Evolutionary conservation across 306 rosid species (phyloP).

Genomic region (Vigna trinervia): DNA sequence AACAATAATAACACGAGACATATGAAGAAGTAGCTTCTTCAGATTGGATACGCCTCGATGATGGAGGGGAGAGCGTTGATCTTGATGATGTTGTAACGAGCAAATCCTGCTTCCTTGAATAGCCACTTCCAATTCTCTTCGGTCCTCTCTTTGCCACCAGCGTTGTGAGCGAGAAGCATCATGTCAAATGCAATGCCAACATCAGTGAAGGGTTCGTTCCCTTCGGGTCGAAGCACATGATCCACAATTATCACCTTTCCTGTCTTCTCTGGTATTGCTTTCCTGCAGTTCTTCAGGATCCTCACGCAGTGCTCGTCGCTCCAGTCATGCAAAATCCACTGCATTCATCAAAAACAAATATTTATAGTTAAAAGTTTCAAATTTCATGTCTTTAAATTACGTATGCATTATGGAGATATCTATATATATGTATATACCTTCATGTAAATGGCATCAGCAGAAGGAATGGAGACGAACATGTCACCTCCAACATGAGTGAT

Average conservation of each 20-base stretch:
- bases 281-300: conserved; percentile 59
- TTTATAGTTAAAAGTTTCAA: no score
- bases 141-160: conserved; percentile 61
- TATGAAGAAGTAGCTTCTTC: neutral
- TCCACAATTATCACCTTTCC: conserved; percentile 67
- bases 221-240: conserved; percentile 49
- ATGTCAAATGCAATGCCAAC: conserved; percentile 55
- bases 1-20: neutral
- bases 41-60: conserved; percentile 58
- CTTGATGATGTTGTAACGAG: conserved; percentile 57
- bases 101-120: conserved; percentile 56
- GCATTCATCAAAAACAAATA: neutral
- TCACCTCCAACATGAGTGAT: conserved; percentile 59
- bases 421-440: conserved; percentile 30
- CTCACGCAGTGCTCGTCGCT: conserved; percentile 64
- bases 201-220: conserved; percentile 53
- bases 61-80: conserved; percentile 54
- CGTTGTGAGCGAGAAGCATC: conserved; percentile 55
- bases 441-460: conserved; percentile 58
- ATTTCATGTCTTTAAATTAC: no score
- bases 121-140: conserved; percentile 64
- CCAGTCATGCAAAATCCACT: conserved; percentile 82
- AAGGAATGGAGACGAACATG: conserved; percentile 54
- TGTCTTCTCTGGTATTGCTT: conserved; percentile 56
- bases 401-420: no score